Conservation (phyloP, 371 early-diverging fungal genomes). For the Gilbertella persicaria region DNA sequence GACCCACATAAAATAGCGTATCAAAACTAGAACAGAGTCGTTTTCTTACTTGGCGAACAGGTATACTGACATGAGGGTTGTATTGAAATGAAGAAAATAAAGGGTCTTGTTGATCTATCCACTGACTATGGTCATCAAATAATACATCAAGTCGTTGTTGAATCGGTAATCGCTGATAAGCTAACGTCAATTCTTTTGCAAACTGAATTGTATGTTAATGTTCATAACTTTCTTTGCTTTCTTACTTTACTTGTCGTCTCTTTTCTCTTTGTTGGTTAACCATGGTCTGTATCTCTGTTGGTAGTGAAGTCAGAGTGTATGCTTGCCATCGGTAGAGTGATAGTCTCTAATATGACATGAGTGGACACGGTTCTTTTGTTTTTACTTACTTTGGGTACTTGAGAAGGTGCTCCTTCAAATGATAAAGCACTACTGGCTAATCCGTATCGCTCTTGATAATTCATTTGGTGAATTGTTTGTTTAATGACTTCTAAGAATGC, state of each 20-base stretch:
- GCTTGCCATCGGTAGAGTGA: slow-evolving; percentile 63
- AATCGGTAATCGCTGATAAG: slow-evolving; percentile 11
- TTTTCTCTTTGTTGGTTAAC: slow-evolving; percentile 26
- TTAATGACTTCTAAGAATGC: slow-evolving; percentile 30
- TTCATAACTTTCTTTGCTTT: slow-evolving; percentile 5
- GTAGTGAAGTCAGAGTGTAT: slow-evolving; percentile 43
- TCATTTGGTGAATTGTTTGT: slow-evolving; percentile 23
- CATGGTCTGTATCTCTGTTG: slow-evolving; percentile 22
- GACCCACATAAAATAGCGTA: slow-evolving; percentile 7
- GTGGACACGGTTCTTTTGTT: neutral
- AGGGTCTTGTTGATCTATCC: neutral
- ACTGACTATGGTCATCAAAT: neutral
- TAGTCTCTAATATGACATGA: slow-evolving; percentile 29
- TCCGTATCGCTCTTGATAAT: slow-evolving; percentile 22
- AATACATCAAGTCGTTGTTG: slow-evolving; percentile 3
- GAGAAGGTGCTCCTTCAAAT: slow-evolving; percentile 7
- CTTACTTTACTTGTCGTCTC: slow-evolving; percentile 27
- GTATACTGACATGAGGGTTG: neutral
- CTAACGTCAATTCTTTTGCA: slow-evolving; percentile 15
- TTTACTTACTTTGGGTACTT: slow-evolving; percentile 13
- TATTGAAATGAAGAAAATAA: slow-evolving; percentile 7
- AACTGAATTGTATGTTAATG: slow-evolving; percentile 1
- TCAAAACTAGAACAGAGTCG: slow-evolving; percentile 12
- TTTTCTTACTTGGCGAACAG: neutral
- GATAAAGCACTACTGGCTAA: slow-evolving; percentile 13